Conservation (phyloP, 2,329 filamentous ascomycete species). For the Aspergillus brasiliensis region DNA sequence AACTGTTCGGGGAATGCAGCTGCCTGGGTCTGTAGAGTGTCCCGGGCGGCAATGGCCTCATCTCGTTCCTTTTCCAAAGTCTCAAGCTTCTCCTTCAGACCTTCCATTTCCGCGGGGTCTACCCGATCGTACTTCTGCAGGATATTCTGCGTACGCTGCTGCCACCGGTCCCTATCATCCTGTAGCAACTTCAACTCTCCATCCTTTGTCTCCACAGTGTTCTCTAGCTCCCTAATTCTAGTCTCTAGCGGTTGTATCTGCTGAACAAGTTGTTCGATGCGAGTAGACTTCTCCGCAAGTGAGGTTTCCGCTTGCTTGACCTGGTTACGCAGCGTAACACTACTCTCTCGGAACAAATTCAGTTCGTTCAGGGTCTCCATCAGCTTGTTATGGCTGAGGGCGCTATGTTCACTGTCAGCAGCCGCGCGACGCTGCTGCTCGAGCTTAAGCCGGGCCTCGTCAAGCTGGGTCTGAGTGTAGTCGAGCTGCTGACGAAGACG, state of each 20-base stretch:
- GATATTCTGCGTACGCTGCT: constrained; percentile 93
- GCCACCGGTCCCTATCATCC: constrained; percentile 90
- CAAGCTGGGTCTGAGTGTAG: constrained; percentile 82
- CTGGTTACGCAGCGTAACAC: constrained; percentile 84
- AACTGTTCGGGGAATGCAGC: constrained; percentile 52
- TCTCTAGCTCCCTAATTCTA: constrained; percentile 79
- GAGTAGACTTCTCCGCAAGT: constrained; percentile 71
- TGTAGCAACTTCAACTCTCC: constrained; percentile 87
- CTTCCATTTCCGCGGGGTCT: constrained; percentile 89
- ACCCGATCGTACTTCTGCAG: constrained; percentile 94
- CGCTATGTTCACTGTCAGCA: constrained; percentile 70
- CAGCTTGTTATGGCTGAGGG: constrained; percentile 81
- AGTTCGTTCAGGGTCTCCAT: constrained; percentile 95
- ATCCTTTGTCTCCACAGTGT: constrained; percentile 76
- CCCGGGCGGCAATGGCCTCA: constrained; percentile 60
- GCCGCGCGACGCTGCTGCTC: constrained; percentile 82
- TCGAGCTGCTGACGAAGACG: constrained; percentile 87
- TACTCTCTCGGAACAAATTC: constrained; percentile 94
- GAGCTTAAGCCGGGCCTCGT: constrained; percentile 84
- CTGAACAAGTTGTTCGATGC: constrained; percentile 71
- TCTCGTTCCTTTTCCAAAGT: constrained; percentile 67
- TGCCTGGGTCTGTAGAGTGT: constrained; percentile 53
- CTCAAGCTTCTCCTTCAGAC: constrained; percentile 76
- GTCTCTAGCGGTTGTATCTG: constrained; percentile 81
- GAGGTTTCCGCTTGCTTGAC: constrained; percentile 76